Base-by-base conservation (phyloP, 163 green algal genomes). In the Chlamydomonas reinhardtii region DNA sequence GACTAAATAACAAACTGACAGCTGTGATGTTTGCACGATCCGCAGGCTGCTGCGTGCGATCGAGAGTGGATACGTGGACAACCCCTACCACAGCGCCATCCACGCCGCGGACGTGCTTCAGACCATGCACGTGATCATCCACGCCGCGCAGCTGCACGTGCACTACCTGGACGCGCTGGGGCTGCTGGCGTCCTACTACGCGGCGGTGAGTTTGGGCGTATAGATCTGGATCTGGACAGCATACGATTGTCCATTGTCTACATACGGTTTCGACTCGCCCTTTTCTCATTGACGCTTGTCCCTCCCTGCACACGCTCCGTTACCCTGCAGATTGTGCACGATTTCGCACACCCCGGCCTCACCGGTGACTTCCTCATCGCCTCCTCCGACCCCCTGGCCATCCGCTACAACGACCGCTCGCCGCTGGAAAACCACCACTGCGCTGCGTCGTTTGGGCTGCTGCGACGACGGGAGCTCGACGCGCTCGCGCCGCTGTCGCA, bases 351-450 rank as follows among this genome's bases (percentile, higher is more conserved):
- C 32, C 66, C 66, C 66, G 70, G 70, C 5, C 70, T 93, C 39
- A 95, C 84, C 80, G 93, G 93, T 74, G 88, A 93, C 90, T 93
- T 92, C 84, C 88, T 92, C 9, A 72, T 92, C 59, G 68, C 66
- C 73, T 94, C 74, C 16, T 52, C 66, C 8, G 85, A 92, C 74
- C 70, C 70, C 20, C 80, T 90, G 81, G 90, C 90, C 31, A n/a
- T 92, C 29, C 84, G 83, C 32, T 94, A 95, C 87, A 94, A 94
- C 69, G 90, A 94, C 88, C 74, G 70, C 37, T 88, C 71, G 1
- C 90, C 89, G 1, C 85, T 89, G 71, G 92, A 95, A 73, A 94
- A 66, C 17, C 59, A 66, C 59, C 59, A 66, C 59, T 66, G 59
- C 59, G 59, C 59, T 22, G 59, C 59, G 5, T 29, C 59, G 9